Evolutionary conservation across 352 stramenopile species (phyloP), one percentile per base, ranked within the genome.

Genomic region (Phytophthora niederhauseri): DNA sequence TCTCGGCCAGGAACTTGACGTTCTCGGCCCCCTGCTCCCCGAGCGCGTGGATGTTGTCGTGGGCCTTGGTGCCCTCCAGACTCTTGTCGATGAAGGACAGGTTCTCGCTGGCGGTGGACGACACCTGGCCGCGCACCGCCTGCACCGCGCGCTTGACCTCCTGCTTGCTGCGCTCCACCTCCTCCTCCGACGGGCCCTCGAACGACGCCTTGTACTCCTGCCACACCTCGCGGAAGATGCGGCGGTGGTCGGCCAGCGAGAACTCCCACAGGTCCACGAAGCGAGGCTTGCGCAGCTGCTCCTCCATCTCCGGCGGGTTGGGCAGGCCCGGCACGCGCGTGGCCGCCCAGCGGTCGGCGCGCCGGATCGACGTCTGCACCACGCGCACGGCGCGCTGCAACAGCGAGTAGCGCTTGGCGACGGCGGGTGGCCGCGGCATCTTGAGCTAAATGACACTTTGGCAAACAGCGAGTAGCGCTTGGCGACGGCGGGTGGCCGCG

Each of bases 251-350:
- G 2, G 70, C 79, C 41, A 89, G 31, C 34, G 89, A 87, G 68
- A 92, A 81, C 68, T 94, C 85, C 86, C 86, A 96, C 51, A 96
- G 77, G 59, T 96, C 85, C 14, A 84, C 75, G 63, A 92, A 92
- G 56, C 22, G 70, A 54, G 86, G 82, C 34, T 81, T 45, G 19
- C 75, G 73, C 56, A 85, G 45, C 56, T 78, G 34, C 34, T 75
- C 69, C 61, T 82, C 75, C 1, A 81, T 60, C 61, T 96, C 84
- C 3, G 84, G 87, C 28, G 89, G 82, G 64, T 94, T 91, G 1
- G 86, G 86, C 22, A 96, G 45, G 8, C 89, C 89, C 0, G 84
- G 82, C 72, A 93, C 89, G 43, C 66, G 73, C 30, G 85, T 61
- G 38, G 90, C 64, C 31, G 87, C 38, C 75, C 78, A 94, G 28